Percentiles rank a stretch among this genome's conserved stretches.
phyloP scores from a whole-genome alignment of 495 filamentous ascomycete species.

The Darksidea phi region DNA sequence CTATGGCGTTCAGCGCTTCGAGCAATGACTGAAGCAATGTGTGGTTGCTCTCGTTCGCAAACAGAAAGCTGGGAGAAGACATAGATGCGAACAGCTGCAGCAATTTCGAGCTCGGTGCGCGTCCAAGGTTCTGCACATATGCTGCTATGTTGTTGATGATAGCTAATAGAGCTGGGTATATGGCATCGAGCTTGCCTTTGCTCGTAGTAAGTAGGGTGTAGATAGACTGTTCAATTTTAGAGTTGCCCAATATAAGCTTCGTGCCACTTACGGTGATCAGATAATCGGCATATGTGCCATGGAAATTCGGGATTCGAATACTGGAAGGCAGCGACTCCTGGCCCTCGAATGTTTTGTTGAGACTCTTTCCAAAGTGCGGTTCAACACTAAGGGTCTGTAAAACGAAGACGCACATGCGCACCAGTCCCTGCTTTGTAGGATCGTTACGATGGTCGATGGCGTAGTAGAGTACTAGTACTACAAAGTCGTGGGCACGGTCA shows the following conservation, averaged over 20 bases:
- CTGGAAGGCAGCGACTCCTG: constrained; percentile 82
- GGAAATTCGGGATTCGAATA: constrained; percentile 79
- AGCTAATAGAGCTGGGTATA: constrained; percentile 89
- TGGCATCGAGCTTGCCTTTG: constrained; percentile 84
- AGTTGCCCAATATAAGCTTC: neutral
- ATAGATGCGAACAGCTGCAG: constrained; percentile 89
- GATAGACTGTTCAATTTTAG: constrained; percentile 69
- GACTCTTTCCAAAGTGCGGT: constrained; percentile 81
- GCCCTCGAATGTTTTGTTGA: constrained; percentile 85
- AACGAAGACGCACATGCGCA: constrained; percentile 95
- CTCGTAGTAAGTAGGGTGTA: constrained; percentile 88
- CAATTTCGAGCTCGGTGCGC: constrained; percentile 74
- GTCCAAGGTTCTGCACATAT: constrained; percentile 72
- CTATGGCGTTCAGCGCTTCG: constrained; percentile 85
- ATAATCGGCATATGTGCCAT: constrained; percentile 90
- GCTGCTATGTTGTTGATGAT: constrained; percentile 91
- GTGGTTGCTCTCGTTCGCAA: constrained; percentile 94
- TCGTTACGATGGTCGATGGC: constrained; percentile 84
- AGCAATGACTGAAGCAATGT: constrained; percentile 75
- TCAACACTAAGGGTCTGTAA: constrained; percentile 94
- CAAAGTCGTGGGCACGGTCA: constrained; percentile 87
- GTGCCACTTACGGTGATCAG: constrained; percentile 72
- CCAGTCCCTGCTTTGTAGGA: constrained; percentile 83
- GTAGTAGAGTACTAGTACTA: constrained; percentile 88
- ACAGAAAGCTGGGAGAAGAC: constrained; percentile 91